Conservation (phyloP, 257 asterid species). For the Scutellaria barbata region DNA sequence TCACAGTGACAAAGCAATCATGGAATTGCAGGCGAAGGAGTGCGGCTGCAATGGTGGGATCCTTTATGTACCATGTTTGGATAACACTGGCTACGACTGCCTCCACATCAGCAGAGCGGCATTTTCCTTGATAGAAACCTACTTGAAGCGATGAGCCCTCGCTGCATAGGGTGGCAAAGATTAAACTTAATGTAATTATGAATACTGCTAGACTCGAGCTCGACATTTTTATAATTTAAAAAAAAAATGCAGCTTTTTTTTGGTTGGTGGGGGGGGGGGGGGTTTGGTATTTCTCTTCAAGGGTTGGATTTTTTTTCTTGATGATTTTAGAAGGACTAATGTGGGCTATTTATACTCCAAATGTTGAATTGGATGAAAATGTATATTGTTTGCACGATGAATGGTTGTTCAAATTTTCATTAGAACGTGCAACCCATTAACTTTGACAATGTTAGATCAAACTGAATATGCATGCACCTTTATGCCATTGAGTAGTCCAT, state of each 20-base stretch:
- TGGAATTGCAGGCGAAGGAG: conserved; percentile 74
- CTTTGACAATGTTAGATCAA: background rate
- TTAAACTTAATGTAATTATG: conserved; percentile 8
- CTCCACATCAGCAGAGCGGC: conserved; percentile 47
- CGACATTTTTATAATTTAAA: conserved; percentile 31
- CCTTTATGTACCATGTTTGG: conserved; percentile 29
- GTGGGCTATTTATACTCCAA: conserved; percentile 19
- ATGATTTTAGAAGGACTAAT: conserved; percentile 14
- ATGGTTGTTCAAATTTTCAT: no score
- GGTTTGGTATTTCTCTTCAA: background rate
- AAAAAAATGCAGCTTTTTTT: background rate
- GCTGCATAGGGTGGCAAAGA: conserved; percentile 25
- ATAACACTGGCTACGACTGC: conserved; percentile 34
- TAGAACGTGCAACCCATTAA: conserved; percentile 41
- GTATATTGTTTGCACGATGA: conserved; percentile 34
- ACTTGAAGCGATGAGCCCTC: conserved; percentile 32
- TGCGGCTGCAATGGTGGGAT: conserved; percentile 49
- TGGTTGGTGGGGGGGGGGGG: background rate
- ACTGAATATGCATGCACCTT: conserved; percentile 21
- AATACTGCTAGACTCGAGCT: background rate
- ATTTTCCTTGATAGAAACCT: conserved; percentile 56
- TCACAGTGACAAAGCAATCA: conserved; percentile 64
- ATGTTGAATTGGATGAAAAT: background rate
- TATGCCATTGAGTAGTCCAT: no score
- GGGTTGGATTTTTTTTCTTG: background rate